These are phyloP conservation scores for Cercospora zeae-maydis DNA, from an alignment of 2,329 filamentous ascomycete genomes.

Conservation along the genomic window DNA sequence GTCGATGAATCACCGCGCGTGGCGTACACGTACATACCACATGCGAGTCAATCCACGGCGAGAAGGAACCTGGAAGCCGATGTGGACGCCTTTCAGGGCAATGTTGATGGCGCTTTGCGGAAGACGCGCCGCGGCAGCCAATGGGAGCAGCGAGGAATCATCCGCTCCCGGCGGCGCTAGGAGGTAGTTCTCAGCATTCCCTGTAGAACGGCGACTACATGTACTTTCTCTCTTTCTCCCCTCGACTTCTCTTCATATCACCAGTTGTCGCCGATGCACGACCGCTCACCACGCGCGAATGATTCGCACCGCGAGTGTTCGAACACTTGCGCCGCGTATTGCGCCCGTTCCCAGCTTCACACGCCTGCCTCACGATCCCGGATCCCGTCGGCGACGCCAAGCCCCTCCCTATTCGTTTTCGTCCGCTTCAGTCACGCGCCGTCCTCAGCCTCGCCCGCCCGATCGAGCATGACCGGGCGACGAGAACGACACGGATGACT, in stretches of 20 bases:
- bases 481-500: constrained; percentile 1
- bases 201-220: background rate
- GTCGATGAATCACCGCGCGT: constrained; percentile 3
- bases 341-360: constrained; percentile 2
- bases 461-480: constrained; percentile 5
- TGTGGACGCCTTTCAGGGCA: background rate
- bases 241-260: background rate
- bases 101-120: background rate
- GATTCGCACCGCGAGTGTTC: too few relatives aligned
- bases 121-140: background rate
- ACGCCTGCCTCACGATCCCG: background rate
- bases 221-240: background rate
- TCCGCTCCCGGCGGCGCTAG: background rate
- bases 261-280: background rate
- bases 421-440: constrained; percentile 2
- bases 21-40: constrained; percentile 3
- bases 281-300: too few relatives aligned
- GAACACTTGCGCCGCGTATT: background rate
- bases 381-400: constrained; percentile 5
- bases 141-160: background rate
- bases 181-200: too few relatives aligned
- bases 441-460: background rate
- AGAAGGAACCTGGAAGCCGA: background rate
- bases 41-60: too few relatives aligned
- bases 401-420: constrained; percentile 9